Evolutionary conservation across 805 yeast species (phyloP).

Genomic region (Candida ovalis): DNA sequence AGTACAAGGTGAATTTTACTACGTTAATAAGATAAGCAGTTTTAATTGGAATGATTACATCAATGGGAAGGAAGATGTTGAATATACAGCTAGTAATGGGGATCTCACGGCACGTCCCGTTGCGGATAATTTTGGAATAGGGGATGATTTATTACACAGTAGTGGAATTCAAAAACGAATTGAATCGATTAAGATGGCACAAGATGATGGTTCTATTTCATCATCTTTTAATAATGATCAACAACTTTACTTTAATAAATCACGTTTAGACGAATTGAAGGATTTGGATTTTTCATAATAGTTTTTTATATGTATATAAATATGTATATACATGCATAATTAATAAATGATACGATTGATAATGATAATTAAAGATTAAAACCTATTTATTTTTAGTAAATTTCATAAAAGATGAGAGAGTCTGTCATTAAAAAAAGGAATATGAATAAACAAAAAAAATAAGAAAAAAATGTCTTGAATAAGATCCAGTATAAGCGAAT

Average conservation of each 20-base stretch:
- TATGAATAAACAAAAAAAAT: neutral
- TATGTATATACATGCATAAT: neutral
- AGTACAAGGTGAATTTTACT: slow-evolving; percentile 29
- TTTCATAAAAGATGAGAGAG: neutral
- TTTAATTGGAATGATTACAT: slow-evolving; percentile 19
- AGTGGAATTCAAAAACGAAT: neutral
- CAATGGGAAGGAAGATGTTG: slow-evolving; percentile 3
- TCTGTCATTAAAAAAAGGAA: neutral
- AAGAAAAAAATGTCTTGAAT: neutral
- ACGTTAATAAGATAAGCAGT: slow-evolving; percentile 24
- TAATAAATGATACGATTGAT: neutral
- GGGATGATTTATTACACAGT: neutral
- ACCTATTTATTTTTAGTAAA: neutral
- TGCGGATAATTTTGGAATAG: neutral
- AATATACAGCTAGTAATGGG: neutral
- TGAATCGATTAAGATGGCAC: neutral
- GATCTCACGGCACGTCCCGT: neutral
- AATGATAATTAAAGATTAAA: neutral
- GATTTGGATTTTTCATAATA: slow-evolving; percentile 8
- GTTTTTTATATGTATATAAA: neutral
- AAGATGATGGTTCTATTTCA: neutral
- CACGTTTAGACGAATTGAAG: slow-evolving; percentile 10
- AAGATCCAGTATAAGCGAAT: neutral
- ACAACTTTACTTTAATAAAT: slow-evolving; percentile 1
- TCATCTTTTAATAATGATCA: neutral